Conservation (phyloP, 208 protist genomes). For the Jaenimonas drosophilae region DNA sequence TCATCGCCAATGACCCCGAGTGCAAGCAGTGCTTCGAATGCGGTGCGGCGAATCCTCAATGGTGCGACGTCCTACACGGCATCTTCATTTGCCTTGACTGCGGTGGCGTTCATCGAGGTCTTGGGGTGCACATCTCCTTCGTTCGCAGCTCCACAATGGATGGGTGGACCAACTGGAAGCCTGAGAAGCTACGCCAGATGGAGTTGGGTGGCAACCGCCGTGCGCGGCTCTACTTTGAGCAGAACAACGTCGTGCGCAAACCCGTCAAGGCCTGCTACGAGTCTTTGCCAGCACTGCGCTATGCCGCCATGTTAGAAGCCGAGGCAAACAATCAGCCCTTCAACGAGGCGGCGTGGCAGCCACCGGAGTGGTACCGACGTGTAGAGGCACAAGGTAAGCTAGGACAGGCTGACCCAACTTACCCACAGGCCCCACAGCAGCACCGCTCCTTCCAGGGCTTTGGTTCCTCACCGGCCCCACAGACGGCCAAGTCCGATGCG, state of each 20-base stretch:
- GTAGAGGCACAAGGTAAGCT: conserved; percentile 12
- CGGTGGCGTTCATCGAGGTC: conserved; percentile 84
- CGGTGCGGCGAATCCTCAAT: conserved; percentile 80
- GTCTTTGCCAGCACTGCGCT: conserved; percentile 67
- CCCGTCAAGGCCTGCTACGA: conserved; percentile 71
- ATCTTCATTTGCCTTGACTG: conserved; percentile 89
- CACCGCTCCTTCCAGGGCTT: conserved; percentile 46
- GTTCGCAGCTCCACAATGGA: conserved; percentile 92
- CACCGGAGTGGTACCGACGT: conserved; percentile 70
- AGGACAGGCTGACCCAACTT: background rate
- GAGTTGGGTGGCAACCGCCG: conserved; percentile 84
- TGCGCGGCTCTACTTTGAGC: conserved; percentile 80
- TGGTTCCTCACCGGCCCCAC: conserved; percentile 5
- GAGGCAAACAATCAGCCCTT: conserved; percentile 64
- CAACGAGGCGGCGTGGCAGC: conserved; percentile 56
- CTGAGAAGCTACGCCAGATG: conserved; percentile 87
- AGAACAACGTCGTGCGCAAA: conserved; percentile 39
- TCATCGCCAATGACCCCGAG: conserved; percentile 66
- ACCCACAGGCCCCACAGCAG: conserved; percentile 27
- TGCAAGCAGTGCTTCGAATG: conserved; percentile 87
- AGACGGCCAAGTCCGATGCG: background rate
- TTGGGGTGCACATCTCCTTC: conserved; percentile 92
- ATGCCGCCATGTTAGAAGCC: conserved; percentile 71
- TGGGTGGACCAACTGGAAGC: conserved; percentile 84
- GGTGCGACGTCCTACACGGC: conserved; percentile 84